Percentiles rank a stretch among this genome's conserved stretches.
Evolutionary conservation across 495 filamentous ascomycete species (phyloP).

Genomic region (Penicillium arizonense): DNA sequence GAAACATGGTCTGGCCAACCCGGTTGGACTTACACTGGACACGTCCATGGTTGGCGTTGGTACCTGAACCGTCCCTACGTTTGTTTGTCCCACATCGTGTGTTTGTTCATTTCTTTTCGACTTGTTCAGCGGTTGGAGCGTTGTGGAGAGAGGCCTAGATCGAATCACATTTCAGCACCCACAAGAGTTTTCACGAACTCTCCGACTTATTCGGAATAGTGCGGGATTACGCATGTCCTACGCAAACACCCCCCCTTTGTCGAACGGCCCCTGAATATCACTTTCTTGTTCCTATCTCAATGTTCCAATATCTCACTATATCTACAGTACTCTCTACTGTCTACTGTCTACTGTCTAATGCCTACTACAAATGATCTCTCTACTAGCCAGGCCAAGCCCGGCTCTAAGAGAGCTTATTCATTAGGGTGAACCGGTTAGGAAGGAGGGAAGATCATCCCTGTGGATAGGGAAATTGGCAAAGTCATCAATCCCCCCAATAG

Average conservation of each 20-base stretch:
- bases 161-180: too few relatives aligned
- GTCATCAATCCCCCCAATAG: neutral
- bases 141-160: too few relatives aligned
- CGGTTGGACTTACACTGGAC: neutral
- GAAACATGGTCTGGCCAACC: slow-evolving; percentile 3
- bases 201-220: too few relatives aligned
- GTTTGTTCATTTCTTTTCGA: neutral
- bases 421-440: slow-evolving; percentile 3
- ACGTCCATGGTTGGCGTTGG: neutral
- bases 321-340: too few relatives aligned
- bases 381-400: neutral
- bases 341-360: too few relatives aligned
- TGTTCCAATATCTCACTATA: too few relatives aligned
- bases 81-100: neutral
- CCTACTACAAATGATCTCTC: neutral
- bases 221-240: too few relatives aligned
- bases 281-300: too few relatives aligned
- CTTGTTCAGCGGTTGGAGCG: too few relatives aligned
- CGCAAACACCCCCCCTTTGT: too few relatives aligned
- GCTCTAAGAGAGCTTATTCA: slow-evolving; percentile 2
- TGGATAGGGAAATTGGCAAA: neutral
- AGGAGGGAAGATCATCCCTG: neutral
- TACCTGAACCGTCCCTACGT: neutral
- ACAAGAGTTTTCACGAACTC: too few relatives aligned
- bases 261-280: too few relatives aligned